These are phyloP conservation scores for Daldinia caldariorum DNA, from an alignment of 495 filamentous ascomycete genomes.

Conservation along the genomic window DNA sequence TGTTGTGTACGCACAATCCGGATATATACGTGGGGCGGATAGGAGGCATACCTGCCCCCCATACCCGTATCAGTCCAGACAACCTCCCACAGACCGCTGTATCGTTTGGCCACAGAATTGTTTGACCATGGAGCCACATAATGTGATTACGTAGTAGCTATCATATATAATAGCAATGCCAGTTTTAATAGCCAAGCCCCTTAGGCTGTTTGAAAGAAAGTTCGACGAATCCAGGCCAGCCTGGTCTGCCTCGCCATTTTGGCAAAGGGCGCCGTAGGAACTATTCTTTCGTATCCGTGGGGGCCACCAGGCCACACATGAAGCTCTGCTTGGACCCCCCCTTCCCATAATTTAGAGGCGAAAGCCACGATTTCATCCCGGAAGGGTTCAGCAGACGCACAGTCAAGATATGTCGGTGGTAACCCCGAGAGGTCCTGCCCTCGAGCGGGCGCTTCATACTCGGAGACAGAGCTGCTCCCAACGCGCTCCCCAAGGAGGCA, in stretches of 20 bases:
- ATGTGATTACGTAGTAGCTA: constrained; percentile 26
- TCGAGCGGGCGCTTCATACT: constrained; percentile 50
- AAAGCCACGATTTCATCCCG: constrained; percentile 52
- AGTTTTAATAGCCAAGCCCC: constrained; percentile 27
- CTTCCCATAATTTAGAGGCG: constrained; percentile 49
- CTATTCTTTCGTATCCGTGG: constrained; percentile 48
- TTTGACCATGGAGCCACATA: constrained; percentile 35
- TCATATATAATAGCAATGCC: constrained; percentile 13
- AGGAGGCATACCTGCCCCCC: constrained; percentile 11
- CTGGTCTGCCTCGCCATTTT: constrained; percentile 46
- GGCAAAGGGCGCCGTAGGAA: constrained; percentile 45
- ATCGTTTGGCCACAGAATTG: constrained; percentile 32
- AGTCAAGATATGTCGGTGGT: constrained; percentile 50
- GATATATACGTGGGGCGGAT: constrained; percentile 4
- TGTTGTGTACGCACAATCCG: constrained; percentile 11
- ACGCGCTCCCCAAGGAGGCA: constrained; percentile 49
- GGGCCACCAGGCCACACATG: constrained; percentile 52
- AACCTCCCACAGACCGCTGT: constrained; percentile 19
- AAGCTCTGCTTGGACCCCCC: constrained; percentile 49
- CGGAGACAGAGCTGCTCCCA: constrained; percentile 41
- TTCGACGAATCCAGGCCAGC: constrained; percentile 47
- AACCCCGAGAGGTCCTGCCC: constrained; percentile 46
- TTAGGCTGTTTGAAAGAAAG: constrained; percentile 37
- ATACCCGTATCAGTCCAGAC: constrained; percentile 19
- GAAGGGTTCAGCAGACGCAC: constrained; percentile 49